These are phyloP conservation scores for Zymoseptoria brevis DNA, from an alignment of 2,329 filamentous ascomycete genomes.

Conservation along the genomic window DNA sequence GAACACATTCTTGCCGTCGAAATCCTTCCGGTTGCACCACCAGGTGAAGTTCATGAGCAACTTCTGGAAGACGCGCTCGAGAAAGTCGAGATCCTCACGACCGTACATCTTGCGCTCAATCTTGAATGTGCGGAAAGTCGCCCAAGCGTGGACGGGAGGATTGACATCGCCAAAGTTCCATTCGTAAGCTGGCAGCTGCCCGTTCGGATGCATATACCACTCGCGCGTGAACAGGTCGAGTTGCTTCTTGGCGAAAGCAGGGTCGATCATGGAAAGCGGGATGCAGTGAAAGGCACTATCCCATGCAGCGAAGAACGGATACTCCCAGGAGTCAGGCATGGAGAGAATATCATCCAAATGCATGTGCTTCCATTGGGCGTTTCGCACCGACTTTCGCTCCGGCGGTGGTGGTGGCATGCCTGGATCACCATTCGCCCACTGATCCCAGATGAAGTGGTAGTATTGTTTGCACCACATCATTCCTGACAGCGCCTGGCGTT, in stretches of 20 bases:
- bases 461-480: slow-evolving; percentile 99
- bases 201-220: slow-evolving; percentile 98
- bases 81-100: slow-evolving; percentile 85
- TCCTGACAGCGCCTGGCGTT: slow-evolving; percentile 85
- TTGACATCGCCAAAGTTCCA: slow-evolving; percentile 99
- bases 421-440: slow-evolving; percentile 94
- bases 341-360: slow-evolving; percentile 90
- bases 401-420: slow-evolving; percentile 77
- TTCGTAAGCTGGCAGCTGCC: slow-evolving; percentile 85
- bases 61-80: slow-evolving; percentile 95
- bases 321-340: slow-evolving; percentile 98
- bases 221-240: slow-evolving; percentile 91
- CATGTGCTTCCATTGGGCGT: slow-evolving; percentile 88
- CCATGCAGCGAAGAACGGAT: slow-evolving; percentile 96
- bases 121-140: slow-evolving; percentile 92
- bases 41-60: slow-evolving; percentile 93
- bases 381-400: slow-evolving; percentile 70
- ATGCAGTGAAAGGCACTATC: slow-evolving; percentile 97
- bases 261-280: slow-evolving; percentile 91
- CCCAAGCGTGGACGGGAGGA: slow-evolving; percentile 92
- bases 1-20: slow-evolving; percentile 92
- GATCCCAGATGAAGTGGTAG: slow-evolving; percentile 94
- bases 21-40: slow-evolving; percentile 98
- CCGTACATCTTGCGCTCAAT: slow-evolving; percentile 97
- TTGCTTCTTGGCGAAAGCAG: slow-evolving; percentile 96